Percentiles rank a stretch among this genome's conserved stretches.
These are phyloP conservation scores for Cynara cardunculus DNA, from an alignment of 129 eudicot species.

Conservation along the genomic window DNA sequence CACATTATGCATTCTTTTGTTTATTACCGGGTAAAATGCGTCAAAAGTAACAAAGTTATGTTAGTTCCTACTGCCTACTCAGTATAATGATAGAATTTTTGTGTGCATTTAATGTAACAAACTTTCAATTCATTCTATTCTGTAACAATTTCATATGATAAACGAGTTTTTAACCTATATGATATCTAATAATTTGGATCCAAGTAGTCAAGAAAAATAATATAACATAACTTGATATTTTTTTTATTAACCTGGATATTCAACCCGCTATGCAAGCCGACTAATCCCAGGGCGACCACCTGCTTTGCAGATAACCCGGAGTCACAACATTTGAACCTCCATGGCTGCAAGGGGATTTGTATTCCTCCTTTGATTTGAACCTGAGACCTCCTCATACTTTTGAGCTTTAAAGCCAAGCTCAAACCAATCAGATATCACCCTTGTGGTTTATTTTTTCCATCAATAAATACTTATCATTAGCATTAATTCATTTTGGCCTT, in stretches of 20 bases:
- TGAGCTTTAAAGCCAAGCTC: too few species aligned
- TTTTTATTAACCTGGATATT: too few species aligned
- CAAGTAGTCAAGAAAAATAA: background rate
- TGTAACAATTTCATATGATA: background rate
- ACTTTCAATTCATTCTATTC: background rate
- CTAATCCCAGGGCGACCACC: too few species aligned
- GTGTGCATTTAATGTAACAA: background rate
- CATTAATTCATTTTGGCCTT: background rate
- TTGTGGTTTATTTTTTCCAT: too few species aligned
- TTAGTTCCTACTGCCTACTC: background rate
- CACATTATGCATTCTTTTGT: slow-evolving; percentile 1
- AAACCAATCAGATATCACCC: too few species aligned
- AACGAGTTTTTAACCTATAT: background rate
- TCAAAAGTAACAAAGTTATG: background rate
- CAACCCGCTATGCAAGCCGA: too few species aligned
- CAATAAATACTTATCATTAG: background rate
- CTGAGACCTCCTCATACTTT: too few species aligned
- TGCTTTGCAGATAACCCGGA: too few species aligned
- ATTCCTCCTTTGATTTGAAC: too few species aligned
- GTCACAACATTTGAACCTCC: too few species aligned
- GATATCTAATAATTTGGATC: background rate
- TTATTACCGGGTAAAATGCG: background rate
- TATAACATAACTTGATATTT: background rate
- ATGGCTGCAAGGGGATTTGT: too few species aligned
- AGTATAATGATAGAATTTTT: background rate